Percentiles rank a stretch among this genome's conserved stretches.
phyloP scores from a whole-genome alignment of 257 asterid species.

The Striga asiatica region DNA sequence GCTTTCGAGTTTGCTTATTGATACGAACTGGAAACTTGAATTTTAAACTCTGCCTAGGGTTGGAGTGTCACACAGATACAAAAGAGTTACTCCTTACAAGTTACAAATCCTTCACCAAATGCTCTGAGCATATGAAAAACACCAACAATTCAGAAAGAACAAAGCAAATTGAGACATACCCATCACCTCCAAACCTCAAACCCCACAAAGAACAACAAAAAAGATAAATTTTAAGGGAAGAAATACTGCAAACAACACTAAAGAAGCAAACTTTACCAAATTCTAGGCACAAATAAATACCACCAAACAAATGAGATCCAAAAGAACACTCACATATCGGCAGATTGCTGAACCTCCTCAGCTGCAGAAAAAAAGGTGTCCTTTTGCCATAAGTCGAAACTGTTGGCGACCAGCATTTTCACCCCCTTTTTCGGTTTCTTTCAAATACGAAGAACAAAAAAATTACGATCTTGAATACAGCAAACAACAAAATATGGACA shows the following conservation, averaged over 20 bases:
- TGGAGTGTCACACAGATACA: no score
- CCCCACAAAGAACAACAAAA: background rate
- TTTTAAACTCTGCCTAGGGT: no score
- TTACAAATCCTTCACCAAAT: no score
- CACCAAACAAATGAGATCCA: conserved; percentile 19
- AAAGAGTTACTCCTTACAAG: no score
- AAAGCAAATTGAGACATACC: background rate
- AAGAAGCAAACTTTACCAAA: conserved; percentile 9
- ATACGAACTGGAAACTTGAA: no score
- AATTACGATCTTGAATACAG: no score
- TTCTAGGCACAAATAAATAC: background rate
- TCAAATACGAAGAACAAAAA: background rate
- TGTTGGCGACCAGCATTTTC: conserved; percentile 60
- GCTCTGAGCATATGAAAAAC: background rate
- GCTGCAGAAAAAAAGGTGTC: conserved; percentile 77
- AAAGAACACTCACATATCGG: conserved; percentile 48
- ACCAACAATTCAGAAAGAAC: background rate
- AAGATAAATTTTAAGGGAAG: background rate
- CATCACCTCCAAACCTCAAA: background rate
- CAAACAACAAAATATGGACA: no score
- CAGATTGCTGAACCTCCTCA: conserved; percentile 75
- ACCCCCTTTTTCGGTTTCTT: conserved; percentile 13
- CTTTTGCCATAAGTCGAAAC: conserved; percentile 75
- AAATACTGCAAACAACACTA: conserved; percentile 2
- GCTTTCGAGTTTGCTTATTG: no score